Conservation (phyloP, 2,329 filamentous ascomycete species). For the Endocalyx cinctus region DNA sequence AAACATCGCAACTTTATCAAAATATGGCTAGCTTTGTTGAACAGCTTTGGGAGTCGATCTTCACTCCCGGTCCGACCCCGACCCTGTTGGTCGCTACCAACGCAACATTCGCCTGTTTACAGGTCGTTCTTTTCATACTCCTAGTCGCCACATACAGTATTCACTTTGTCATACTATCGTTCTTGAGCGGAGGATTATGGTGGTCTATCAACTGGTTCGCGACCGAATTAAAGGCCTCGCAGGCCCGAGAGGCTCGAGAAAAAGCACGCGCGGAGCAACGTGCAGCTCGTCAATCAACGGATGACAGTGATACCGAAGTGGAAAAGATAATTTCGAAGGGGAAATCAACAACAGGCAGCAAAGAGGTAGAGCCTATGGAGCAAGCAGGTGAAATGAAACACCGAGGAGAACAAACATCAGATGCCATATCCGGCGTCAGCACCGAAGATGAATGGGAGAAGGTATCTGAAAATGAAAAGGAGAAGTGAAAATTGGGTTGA, state of each 20-base stretch:
- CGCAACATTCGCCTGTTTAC: conserved; percentile 78
- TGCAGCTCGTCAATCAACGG: conserved; percentile 25
- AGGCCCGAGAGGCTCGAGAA: conserved; percentile 38
- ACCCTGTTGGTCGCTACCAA: conserved; percentile 88
- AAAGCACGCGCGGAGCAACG: conserved; percentile 34
- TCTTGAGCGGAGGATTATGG: conserved; percentile 80
- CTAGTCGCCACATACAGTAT: conserved; percentile 79
- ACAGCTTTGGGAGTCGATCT: conserved; percentile 87
- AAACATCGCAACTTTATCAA: conserved; percentile 2
- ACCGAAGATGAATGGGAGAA: conserved; percentile 99
- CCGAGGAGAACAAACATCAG: conserved; percentile 33
- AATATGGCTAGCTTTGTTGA: conserved; percentile 60
- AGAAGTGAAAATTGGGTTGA: conserved; percentile 57
- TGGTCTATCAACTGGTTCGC: conserved; percentile 97
- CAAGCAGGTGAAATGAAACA: conserved; percentile 45
- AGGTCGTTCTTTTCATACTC: conserved; percentile 70
- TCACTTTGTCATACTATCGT: conserved; percentile 80
- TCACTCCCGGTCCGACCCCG: conserved; percentile 85
- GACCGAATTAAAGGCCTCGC: conserved; percentile 50
- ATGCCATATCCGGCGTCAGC: conserved; percentile 57
- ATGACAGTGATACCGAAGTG: conserved; percentile 50
- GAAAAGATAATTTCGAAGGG: conserved; percentile 30
- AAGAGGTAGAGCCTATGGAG: conserved; percentile 40
- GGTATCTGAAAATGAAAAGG: conserved; percentile 68
- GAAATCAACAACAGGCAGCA: conserved; percentile 29